These are phyloP conservation scores for Wickerhamiella sorbophila DNA, from an alignment of 805 yeast species.

Conservation along the genomic window DNA sequence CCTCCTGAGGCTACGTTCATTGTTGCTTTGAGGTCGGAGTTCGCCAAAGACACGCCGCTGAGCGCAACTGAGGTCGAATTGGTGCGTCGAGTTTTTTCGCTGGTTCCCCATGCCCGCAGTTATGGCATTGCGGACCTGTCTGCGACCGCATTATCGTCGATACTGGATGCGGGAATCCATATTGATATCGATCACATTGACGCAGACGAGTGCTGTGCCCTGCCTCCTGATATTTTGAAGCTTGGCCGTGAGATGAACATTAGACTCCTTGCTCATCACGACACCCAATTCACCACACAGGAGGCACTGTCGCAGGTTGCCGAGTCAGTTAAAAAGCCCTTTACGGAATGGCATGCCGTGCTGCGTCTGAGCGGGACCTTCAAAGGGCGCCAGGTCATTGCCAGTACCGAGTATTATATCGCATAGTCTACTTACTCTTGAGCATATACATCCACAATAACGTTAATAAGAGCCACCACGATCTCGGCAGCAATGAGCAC, in stretches of 20 bases:
- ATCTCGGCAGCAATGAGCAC: slow-evolving; percentile 87
- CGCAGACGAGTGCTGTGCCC: slow-evolving; percentile 25
- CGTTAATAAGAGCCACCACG: slow-evolving; percentile 71
- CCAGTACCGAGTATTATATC: slow-evolving; percentile 13
- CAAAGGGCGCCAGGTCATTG: slow-evolving; percentile 17
- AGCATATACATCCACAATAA: slow-evolving; percentile 28
- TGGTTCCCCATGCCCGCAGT: slow-evolving; percentile 7
- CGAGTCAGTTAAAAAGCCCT: slow-evolving; percentile 1
- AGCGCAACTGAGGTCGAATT: neutral
- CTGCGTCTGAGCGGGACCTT: slow-evolving; percentile 14
- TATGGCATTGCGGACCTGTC: slow-evolving; percentile 7
- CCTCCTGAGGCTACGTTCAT: slow-evolving; percentile 1
- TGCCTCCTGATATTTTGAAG: slow-evolving; percentile 22
- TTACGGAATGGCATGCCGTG: slow-evolving; percentile 10
- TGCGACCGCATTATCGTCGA: slow-evolving; percentile 1
- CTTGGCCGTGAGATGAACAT: slow-evolving; percentile 20
- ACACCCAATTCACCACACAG: slow-evolving; percentile 18
- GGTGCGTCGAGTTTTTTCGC: neutral
- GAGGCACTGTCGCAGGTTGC: neutral
- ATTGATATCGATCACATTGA: slow-evolving; percentile 21
- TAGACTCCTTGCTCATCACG: slow-evolving; percentile 24
- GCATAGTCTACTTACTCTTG: neutral
- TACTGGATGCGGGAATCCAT: neutral
- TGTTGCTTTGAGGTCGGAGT: neutral
- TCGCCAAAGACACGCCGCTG: slow-evolving; percentile 1